A percentile compares a stretch with the other conserved stretches of the same genome.
Conservation (phyloP, 108 stramenopile genomes). For the Aurantiochytrium sp. region DNA sequence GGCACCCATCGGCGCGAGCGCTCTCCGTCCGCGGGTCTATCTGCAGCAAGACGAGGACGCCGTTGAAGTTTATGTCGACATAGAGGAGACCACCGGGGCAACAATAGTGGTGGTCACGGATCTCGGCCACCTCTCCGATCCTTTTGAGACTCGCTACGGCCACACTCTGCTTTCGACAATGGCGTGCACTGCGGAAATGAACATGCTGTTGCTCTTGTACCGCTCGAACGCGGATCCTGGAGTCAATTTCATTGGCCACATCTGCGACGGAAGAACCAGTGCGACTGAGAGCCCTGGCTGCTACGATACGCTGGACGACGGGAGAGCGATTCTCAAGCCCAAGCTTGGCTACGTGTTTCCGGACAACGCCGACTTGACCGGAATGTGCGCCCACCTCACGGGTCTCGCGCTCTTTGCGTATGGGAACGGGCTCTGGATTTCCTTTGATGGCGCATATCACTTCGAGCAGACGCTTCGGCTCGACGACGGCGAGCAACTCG, state of each 20-base stretch:
- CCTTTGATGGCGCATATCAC: neutral
- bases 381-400: neutral
- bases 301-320: neutral
- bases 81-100: too few species aligned
- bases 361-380: neutral
- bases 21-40: too few species aligned
- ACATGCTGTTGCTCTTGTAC: neutral
- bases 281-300: neutral
- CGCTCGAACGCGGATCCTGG: neutral
- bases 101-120: too few species aligned
- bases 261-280: neutral
- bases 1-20: too few species aligned
- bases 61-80: too few species aligned
- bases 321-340: neutral
- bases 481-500: neutral
- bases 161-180: neutral
- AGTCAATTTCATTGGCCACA: neutral
- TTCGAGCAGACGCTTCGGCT: neutral
- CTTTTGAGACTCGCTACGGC: neutral
- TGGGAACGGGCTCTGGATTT: neutral
- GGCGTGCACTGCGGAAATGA: neutral
- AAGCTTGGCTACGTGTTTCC: constrained; percentile 7
- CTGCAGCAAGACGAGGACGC: too few species aligned
- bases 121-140: too few species aligned
- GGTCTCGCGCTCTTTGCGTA: neutral